Conservation (phyloP, 768 basidiomycete species). For the Sarcodon aspratus region DNA sequence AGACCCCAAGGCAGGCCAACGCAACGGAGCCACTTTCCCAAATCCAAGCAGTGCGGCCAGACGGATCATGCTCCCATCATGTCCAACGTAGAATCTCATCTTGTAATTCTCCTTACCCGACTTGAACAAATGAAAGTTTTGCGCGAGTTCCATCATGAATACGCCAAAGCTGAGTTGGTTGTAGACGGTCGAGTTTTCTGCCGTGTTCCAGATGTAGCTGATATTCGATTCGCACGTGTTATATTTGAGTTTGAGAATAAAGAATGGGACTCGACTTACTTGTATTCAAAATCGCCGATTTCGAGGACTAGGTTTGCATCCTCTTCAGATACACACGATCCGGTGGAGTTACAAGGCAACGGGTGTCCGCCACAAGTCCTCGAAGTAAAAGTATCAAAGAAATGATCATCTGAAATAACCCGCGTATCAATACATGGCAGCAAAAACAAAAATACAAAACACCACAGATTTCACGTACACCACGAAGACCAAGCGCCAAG, state of each 20-base stretch:
- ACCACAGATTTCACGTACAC: constrained; percentile 21
- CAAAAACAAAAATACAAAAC: background rate
- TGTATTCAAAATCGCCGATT: constrained; percentile 29
- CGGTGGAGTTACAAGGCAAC: constrained; percentile 31
- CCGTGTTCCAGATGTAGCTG: constrained; percentile 40
- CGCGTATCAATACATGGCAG: background rate
- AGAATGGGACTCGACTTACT: constrained; percentile 13
- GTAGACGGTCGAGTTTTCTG: constrained; percentile 30
- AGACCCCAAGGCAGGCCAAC: constrained; percentile 37
- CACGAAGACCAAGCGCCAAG: constrained; percentile 31
- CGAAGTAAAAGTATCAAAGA: constrained; percentile 40
- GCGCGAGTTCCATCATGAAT: constrained; percentile 31
- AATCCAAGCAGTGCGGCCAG: constrained; percentile 28
- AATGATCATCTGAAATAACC: constrained; percentile 30
- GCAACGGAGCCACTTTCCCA: constrained; percentile 18
- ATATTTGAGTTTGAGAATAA: background rate
- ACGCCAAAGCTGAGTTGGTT: constrained; percentile 35
- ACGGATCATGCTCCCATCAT: constrained; percentile 35
- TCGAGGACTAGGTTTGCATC: constrained; percentile 24
- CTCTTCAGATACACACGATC: constrained; percentile 27
- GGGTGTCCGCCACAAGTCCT: constrained; percentile 33
- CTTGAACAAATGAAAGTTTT: constrained; percentile 25
- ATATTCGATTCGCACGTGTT: background rate
- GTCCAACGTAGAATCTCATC: constrained; percentile 31
- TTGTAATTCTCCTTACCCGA: constrained; percentile 22